Base-by-base conservation (phyloP, 805 yeast species). In the Lipomyces sp. region DNA sequence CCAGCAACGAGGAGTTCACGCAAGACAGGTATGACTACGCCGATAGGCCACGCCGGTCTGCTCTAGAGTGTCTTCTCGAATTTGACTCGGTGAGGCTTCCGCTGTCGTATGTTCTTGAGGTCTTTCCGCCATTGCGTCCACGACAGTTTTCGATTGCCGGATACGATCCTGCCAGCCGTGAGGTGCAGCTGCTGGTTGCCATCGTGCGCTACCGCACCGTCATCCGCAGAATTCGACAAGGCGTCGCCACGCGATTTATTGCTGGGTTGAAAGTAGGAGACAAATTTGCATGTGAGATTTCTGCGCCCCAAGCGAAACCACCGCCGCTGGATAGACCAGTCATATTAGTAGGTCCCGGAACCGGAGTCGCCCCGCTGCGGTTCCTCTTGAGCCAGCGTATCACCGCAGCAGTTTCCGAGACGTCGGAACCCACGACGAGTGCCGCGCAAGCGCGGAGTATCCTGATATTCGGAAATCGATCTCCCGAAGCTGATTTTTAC, bases 301-400 rank as follows among this genome's bases (percentile, higher is more conserved):
- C 43, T 22, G 18, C 47, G 11, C 50, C 57, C 55, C 83, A 7
- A 75, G 77, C 49, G 65, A 68, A 28, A 78, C 82, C 55, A 39
- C 63, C 47, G 46, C 81, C 36, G 69, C 76, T 57, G 2, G 55
- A 63, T 3, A 64, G 53, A 2, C 85, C 95, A 0, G 68, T 85
- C 23, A 69, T 93, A 2, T 72, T 91, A 77, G 75, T 91, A 3
- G 84, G 91, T 1, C 95, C 98, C 0, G 99, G 98, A 2, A 95
- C 98, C 0, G 99, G 99, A 1, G 74, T 93, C 10, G 98, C 99
- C 0, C 98, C 98, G 1, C 81, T 91, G 77, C 79, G 87, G 61
- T 77, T 86, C 1, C 62, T 90, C 36, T 74, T 91, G 13, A 78
- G 51, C 13, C 39, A 31, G 66, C 18, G 33, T 57, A 3, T 58